These are phyloP conservation scores for Entoloma clypeatum DNA, from an alignment of 1,284 basidiomycete species.

Conservation along the genomic window DNA sequence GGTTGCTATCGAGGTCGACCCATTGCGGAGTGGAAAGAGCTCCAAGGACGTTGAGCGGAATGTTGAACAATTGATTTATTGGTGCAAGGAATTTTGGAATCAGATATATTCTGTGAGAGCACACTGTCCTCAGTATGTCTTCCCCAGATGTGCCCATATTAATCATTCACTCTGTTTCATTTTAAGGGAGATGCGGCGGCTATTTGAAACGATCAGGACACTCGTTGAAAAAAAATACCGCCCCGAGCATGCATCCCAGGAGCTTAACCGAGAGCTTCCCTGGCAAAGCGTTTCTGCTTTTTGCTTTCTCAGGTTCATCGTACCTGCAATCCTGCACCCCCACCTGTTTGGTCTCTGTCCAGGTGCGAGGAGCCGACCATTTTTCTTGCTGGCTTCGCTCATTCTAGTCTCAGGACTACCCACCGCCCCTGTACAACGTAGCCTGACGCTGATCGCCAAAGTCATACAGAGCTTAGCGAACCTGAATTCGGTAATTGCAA, in stretches of 20 bases:
- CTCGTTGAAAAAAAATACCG: conserved; percentile 66
- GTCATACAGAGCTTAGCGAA: conserved; percentile 80
- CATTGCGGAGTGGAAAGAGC: conserved; percentile 55
- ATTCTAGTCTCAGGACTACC: conserved; percentile 60
- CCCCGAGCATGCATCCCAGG: conserved; percentile 33
- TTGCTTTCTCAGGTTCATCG: conserved; percentile 80
- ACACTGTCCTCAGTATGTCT: conserved; percentile 70
- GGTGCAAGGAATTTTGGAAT: conserved; percentile 77
- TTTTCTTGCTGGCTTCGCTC: conserved; percentile 4
- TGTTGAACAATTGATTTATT: conserved; percentile 66
- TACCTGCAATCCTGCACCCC: conserved; percentile 75
- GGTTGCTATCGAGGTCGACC: conserved; percentile 76
- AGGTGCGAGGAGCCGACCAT: conserved; percentile 40
- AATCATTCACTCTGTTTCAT: conserved; percentile 16
- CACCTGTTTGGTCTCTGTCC: conserved; percentile 72
- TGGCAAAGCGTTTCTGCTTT: conserved; percentile 84
- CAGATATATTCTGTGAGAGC: conserved; percentile 69
- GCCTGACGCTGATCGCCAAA: conserved; percentile 74
- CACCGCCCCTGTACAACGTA: conserved; percentile 60
- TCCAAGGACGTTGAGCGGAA: conserved; percentile 61
- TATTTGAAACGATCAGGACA: conserved; percentile 70
- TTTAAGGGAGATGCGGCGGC: conserved; percentile 73
- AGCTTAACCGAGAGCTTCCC: conserved; percentile 53
- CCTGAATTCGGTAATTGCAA: conserved; percentile 58
- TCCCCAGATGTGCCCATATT: conserved; percentile 2